Evolutionary conservation across 1,284 basidiomycete genomes (phyloP).

Genomic region (Tetrapyrgos nigripes): DNA sequence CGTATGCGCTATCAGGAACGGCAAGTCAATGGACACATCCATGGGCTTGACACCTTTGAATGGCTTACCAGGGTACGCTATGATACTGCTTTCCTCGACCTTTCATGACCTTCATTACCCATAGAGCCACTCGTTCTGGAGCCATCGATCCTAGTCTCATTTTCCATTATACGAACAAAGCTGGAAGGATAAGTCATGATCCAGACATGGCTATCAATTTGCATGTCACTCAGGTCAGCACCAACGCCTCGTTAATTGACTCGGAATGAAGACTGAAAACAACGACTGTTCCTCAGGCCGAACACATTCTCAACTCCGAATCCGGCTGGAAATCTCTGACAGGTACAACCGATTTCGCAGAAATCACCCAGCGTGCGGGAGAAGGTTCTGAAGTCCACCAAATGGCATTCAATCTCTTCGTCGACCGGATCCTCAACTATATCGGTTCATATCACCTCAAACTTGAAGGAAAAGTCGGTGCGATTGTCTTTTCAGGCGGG

Average conservation of each 20-base stretch:
- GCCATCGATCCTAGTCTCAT: slow-evolving; percentile 84
- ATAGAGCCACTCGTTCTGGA: slow-evolving; percentile 78
- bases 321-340: slow-evolving; percentile 78
- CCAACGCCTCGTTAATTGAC: slow-evolving; percentile 1
- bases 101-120: background rate
- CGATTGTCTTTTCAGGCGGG: slow-evolving; percentile 85
- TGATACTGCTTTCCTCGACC: background rate
- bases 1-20: slow-evolving; percentile 74
- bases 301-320: slow-evolving; percentile 80
- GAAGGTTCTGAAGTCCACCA: slow-evolving; percentile 38
- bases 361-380: slow-evolving; percentile 55
- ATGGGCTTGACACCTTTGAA: slow-evolving; percentile 84
- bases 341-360: slow-evolving; percentile 81
- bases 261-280: background rate
- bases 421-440: slow-evolving; percentile 77
- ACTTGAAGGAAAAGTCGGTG: slow-evolving; percentile 71
- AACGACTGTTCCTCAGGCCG: slow-evolving; percentile 53
- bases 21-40: slow-evolving; percentile 79
- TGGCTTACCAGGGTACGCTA: slow-evolving; percentile 70
- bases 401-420: slow-evolving; percentile 77
- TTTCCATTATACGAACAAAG: slow-evolving; percentile 83
- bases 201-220: slow-evolving; percentile 54
- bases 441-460: slow-evolving; percentile 80
- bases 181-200: slow-evolving; percentile 59
- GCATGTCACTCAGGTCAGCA: slow-evolving; percentile 63